Evolutionary conservation across 1,284 basidiomycete genomes (phyloP).

Genomic region (Ceratobasidium sp.): DNA sequence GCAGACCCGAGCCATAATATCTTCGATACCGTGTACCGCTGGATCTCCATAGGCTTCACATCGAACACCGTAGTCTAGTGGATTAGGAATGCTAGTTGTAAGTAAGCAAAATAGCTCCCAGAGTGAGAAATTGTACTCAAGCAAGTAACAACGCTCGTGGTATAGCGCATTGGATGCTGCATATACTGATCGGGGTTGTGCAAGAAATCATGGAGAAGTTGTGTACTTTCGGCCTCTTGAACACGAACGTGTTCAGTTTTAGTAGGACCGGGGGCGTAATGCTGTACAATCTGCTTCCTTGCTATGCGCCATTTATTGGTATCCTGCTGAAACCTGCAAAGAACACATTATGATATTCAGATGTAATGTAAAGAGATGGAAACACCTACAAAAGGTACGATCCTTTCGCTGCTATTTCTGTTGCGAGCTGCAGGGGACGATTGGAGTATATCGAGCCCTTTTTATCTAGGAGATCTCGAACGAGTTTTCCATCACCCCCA

Average conservation of each 20-base stretch:
- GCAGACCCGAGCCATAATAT: constrained; percentile 6
- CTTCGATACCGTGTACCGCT: constrained; percentile 7
- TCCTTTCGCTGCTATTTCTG: not conserved
- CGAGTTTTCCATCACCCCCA: constrained; percentile 31
- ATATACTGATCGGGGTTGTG: constrained; percentile 5
- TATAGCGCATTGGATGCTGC: constrained; percentile 34
- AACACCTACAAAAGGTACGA: constrained; percentile 1
- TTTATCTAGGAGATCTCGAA: constrained; percentile 36
- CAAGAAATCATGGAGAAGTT: constrained; percentile 25
- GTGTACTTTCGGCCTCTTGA: constrained; percentile 29
- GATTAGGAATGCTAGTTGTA: not conserved
- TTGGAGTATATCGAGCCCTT: constrained; percentile 28
- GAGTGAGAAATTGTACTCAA: not conserved
- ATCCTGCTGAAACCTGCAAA: constrained; percentile 21
- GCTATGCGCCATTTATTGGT: not conserved
- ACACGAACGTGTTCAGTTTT: not conserved
- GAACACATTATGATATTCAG: not conserved
- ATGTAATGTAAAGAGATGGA: not conserved
- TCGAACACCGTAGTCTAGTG: constrained; percentile 26
- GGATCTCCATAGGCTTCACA: constrained; percentile 33
- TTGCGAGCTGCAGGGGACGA: not conserved
- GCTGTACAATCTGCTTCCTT: constrained; percentile 16
- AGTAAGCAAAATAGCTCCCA: not conserved
- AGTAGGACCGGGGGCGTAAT: not conserved
- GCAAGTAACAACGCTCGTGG: constrained; percentile 19